A percentile compares a stretch with the other conserved stretches of the same genome.
phyloP scores from a whole-genome alignment of 208 protist genomes.

The Leishmania tropica region DNA sequence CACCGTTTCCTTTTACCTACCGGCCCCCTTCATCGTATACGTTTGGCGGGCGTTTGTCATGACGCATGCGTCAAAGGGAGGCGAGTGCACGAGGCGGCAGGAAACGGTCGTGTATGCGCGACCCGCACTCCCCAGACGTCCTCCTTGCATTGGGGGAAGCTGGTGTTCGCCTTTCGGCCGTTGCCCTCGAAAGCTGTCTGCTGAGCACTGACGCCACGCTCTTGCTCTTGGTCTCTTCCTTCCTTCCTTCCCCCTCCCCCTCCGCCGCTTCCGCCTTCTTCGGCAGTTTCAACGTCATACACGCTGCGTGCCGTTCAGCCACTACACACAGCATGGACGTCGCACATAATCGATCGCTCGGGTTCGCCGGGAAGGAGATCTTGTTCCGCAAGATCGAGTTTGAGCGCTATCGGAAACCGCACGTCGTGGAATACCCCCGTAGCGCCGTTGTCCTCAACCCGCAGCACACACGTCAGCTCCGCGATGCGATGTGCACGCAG shows the following conservation, averaged over 20 bases:
- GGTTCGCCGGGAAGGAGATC: constrained; percentile 56
- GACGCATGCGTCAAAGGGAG: too few species aligned
- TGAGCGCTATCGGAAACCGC: constrained; percentile 85
- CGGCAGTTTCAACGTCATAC: constrained; percentile 2
- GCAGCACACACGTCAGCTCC: constrained; percentile 65
- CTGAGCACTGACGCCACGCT: not conserved
- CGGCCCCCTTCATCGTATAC: not conserved
- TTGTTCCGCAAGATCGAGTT: constrained; percentile 83
- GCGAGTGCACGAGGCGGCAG: not conserved
- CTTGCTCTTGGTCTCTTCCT: not conserved
- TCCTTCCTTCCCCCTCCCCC: too few species aligned
- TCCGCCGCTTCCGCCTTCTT: not conserved
- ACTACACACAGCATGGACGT: constrained; percentile 45
- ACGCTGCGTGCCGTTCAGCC: not conserved
- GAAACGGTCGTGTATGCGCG: too few species aligned
- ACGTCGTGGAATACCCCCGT: constrained; percentile 82
- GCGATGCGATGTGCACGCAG: constrained; percentile 8
- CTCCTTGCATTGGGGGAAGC: not conserved
- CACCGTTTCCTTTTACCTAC: not conserved
- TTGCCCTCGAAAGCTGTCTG: not conserved
- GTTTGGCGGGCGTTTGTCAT: not conserved
- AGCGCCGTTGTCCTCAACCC: constrained; percentile 89
- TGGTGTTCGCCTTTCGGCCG: not conserved
- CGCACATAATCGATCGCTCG: constrained; percentile 48
- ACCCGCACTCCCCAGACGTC: too few species aligned